Evolutionary conservation across 805 yeast genomes (phyloP).

Genomic region (Candida maltosa): DNA sequence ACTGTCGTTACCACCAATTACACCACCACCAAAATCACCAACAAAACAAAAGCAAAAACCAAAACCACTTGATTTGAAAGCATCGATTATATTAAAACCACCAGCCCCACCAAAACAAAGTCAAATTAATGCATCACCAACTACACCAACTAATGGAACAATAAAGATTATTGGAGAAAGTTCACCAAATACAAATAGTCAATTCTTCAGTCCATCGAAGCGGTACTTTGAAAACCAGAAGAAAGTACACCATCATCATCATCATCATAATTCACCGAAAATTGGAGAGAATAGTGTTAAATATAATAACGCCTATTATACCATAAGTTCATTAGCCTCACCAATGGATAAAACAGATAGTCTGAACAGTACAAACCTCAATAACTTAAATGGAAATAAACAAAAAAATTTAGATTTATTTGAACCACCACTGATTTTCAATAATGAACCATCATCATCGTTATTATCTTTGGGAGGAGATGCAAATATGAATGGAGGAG

Average conservation of each 20-base stretch:
- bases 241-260: constrained; percentile 27
- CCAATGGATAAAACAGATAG: not conserved
- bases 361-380: too few relatives aligned
- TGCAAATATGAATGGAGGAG: too few relatives aligned
- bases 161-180: constrained; percentile 36
- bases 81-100: not conserved
- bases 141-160: constrained; percentile 24
- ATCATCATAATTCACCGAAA: constrained; percentile 22
- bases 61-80: constrained; percentile 6
- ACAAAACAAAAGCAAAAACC: constrained; percentile 4
- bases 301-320: too few relatives aligned
- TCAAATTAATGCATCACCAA: constrained; percentile 10
- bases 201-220: constrained; percentile 36
- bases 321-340: constrained; percentile 1
- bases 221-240: constrained; percentile 29
- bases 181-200: constrained; percentile 24
- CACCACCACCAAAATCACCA: not conserved
- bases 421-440: constrained; percentile 37
- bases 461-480: too few relatives aligned
- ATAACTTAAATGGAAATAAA: constrained; percentile 1
- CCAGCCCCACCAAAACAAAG: not conserved
- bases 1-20: too few relatives aligned
- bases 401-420: constrained; percentile 21
- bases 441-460: too few relatives aligned
- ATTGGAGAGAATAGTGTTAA: too few relatives aligned